Base-by-base conservation (phyloP, 1,139 yeast genomes). In the Candida sp. region DNA sequence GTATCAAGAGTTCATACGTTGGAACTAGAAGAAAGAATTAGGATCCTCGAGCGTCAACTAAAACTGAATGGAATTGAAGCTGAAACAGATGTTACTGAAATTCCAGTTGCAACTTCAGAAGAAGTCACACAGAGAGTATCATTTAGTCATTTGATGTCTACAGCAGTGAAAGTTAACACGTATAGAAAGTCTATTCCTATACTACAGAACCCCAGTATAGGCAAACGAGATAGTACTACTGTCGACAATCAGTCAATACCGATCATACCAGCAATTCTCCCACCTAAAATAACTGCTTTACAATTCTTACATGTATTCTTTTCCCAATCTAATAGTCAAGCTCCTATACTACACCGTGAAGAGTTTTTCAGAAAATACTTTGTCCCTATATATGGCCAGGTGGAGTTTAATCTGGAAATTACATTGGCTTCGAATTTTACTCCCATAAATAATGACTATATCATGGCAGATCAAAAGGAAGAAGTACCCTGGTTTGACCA, bases 331-430 rank as follows among this genome's bases (percentile, higher is more conserved):
- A 89, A 89, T 57, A 71, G 95, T 3, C 96, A 88, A 60, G 58
- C 87, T 34, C 97, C 97, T 0, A 73, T 89, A 4, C 63, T 90
- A 41, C 97, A 90, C 58, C 75, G 96, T 33, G 96, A 88, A 54
- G 80, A 77, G 49, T 89, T 89, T 55, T 60, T 90, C 37, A 67
- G 68, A 41, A 69, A 72, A 37, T 82, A 81, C 56, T 90, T 86
- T 57, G 77, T 80, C 47, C 97, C 96, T 0, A 73, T 89, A 1
- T 89, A 89, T 57, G 97, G 97, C 2, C 62, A 70, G 5, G 68
- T 86, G 44, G 81, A 87, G 27, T 21, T 27, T 15, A 58, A 69
- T 1, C 22, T 41, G 21, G 66, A 67, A 35, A 66, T 80, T 0
- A 73, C 83, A 2, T 66, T 87, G 39, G 90, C 89, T 0, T 80